Evolutionary conservation across 495 filamentous ascomycete genomes (phyloP).

Genomic region (Podospora anserina): DNA sequence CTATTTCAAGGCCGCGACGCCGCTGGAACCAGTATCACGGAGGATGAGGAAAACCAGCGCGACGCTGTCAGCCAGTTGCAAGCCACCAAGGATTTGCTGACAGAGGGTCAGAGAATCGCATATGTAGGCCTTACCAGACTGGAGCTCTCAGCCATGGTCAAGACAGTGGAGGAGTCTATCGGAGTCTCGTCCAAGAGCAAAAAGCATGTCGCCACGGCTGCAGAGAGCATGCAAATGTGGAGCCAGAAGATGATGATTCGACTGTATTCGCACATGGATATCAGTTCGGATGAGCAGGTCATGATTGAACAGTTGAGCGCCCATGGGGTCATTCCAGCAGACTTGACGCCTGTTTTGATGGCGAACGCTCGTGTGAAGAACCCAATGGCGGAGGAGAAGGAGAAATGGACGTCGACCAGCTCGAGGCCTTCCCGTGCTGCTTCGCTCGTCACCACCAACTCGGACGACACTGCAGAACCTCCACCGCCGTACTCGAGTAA

Average conservation of each 20-base stretch:
- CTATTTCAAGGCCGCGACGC: conserved; percentile 70
- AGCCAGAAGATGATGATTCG: conserved; percentile 95
- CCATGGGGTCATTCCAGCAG: conserved; percentile 80
- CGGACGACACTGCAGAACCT: conserved; percentile 46
- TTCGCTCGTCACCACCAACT: conserved; percentile 26
- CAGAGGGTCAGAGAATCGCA: conserved; percentile 91
- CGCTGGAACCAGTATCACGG: conserved; percentile 53
- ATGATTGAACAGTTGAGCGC: conserved; percentile 98
- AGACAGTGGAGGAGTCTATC: conserved; percentile 59
- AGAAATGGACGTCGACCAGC: conserved; percentile 13
- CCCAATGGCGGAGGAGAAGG: conserved; percentile 61
- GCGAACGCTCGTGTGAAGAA: conserved; percentile 92
- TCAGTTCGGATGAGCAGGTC: conserved; percentile 82
- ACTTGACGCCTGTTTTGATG: conserved; percentile 84
- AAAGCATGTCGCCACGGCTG: conserved; percentile 63
- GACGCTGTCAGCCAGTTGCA: conserved; percentile 88
- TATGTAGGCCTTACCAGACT: conserved; percentile 89
- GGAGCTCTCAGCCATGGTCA: conserved; percentile 71
- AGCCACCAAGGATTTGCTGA: conserved; percentile 92
- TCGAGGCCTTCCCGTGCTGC: conserved; percentile 22
- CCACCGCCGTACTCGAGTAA: conserved; percentile 72
- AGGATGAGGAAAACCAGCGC: conserved; percentile 76
- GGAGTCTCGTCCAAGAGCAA: conserved; percentile 54
- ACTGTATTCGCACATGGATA: conserved; percentile 94
- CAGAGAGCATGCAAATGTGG: conserved; percentile 90